These are phyloP conservation scores for Domatiomyces globalis DNA, from an alignment of 2,329 filamentous ascomycete genomes.

Conservation along the genomic window DNA sequence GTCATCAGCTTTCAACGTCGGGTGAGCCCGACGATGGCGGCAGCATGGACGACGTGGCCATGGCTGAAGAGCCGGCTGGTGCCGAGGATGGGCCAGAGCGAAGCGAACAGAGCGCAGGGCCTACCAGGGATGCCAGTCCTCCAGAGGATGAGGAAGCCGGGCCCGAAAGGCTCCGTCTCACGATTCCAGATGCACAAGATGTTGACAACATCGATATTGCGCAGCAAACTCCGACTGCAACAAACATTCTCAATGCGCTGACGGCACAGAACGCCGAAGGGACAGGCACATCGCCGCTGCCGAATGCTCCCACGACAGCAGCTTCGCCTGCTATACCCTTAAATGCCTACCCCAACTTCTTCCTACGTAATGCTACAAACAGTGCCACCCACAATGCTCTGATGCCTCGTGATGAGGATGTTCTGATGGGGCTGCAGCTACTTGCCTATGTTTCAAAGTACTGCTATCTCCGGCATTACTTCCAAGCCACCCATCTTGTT, in stretches of 20 bases:
- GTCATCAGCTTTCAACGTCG: conserved; percentile 76
- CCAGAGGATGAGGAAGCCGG: conserved; percentile 46
- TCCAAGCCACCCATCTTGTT: conserved; percentile 87
- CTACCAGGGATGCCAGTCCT: conserved; percentile 12
- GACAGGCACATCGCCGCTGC: conserved; percentile 60
- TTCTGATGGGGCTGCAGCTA: conserved; percentile 92
- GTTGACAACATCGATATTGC: conserved; percentile 88
- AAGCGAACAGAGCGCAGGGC: conserved; percentile 24
- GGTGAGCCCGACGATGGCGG: conserved; percentile 67
- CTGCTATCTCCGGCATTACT: conserved; percentile 88
- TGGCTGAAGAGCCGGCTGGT: conserved; percentile 50
- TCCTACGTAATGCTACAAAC: conserved; percentile 56
- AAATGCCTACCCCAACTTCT: conserved; percentile 62
- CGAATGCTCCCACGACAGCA: conserved; percentile 49
- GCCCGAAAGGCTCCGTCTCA: conserved; percentile 48
- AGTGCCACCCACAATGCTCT: conserved; percentile 65
- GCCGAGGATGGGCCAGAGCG: conserved; percentile 52
- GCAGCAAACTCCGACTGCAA: conserved; percentile 69
- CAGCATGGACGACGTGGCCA: conserved; percentile 65
- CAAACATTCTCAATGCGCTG: conserved; percentile 62
- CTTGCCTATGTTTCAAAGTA: conserved; percentile 98
- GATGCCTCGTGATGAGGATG: conserved; percentile 94
- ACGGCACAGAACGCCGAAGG: conserved; percentile 52
- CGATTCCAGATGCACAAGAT: conserved; percentile 65
- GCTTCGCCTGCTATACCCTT: conserved; percentile 59